phyloP scores from a whole-genome alignment of 768 basidiomycete species.

The Lactifluus subvellereus region DNA sequence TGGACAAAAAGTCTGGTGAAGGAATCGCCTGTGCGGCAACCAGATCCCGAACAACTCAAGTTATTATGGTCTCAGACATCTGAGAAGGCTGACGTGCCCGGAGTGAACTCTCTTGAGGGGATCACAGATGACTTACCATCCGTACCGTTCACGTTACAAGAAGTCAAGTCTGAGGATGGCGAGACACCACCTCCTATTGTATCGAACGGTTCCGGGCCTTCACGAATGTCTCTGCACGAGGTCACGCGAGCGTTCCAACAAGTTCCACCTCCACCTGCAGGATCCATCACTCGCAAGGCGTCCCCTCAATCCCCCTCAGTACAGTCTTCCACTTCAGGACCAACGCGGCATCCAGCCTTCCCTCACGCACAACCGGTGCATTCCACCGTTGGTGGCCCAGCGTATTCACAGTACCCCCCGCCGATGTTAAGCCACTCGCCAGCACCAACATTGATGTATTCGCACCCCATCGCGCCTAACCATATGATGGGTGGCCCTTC shows the following conservation, averaged over 20 bases:
- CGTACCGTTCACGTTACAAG: slow-evolving; percentile 75
- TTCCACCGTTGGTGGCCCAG: slow-evolving; percentile 28
- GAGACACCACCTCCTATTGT: slow-evolving; percentile 68
- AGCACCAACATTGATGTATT: slow-evolving; percentile 60
- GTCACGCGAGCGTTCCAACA: slow-evolving; percentile 85
- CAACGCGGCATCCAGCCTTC: slow-evolving; percentile 13
- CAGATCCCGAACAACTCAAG: slow-evolving; percentile 81
- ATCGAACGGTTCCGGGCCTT: slow-evolving; percentile 41
- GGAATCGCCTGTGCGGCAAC: slow-evolving; percentile 60
- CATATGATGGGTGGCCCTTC: slow-evolving; percentile 59
- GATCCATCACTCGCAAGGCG: slow-evolving; percentile 41
- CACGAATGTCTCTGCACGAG: slow-evolving; percentile 75
- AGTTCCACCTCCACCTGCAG: slow-evolving; percentile 60
- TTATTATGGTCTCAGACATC: slow-evolving; percentile 80
- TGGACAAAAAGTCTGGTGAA: slow-evolving; percentile 53
- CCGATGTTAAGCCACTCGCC: slow-evolving; percentile 72
- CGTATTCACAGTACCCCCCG: slow-evolving; percentile 56
- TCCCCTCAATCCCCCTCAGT: slow-evolving; percentile 39
- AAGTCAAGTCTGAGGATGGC: slow-evolving; percentile 83
- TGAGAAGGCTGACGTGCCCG: slow-evolving; percentile 57
- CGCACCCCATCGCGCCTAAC: slow-evolving; percentile 52
- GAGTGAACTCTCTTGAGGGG: slow-evolving; percentile 76
- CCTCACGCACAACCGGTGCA: slow-evolving; percentile 23
- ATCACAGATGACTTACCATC: slow-evolving; percentile 79
- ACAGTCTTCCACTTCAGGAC: slow-evolving; percentile 8